These are phyloP conservation scores for Cairneyella variabilis DNA, from an alignment of 495 filamentous ascomycete genomes.

Conservation along the genomic window DNA sequence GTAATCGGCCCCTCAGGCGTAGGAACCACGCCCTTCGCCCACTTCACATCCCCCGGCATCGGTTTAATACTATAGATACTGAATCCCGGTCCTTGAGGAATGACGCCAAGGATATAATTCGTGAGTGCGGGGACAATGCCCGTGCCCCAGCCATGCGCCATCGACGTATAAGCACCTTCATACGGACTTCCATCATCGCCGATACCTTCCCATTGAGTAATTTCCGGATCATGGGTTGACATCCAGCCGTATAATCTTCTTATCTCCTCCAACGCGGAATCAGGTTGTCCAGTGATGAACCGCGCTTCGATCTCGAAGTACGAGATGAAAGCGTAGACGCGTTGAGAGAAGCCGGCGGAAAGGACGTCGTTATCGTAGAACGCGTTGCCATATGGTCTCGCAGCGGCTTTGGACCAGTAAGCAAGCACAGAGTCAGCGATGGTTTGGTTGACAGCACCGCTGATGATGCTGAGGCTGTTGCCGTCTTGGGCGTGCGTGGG, in stretches of 20 bases:
- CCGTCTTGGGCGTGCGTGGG: slow-evolving; percentile 43
- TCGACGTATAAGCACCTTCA: slow-evolving; percentile 34
- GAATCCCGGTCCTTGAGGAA: slow-evolving; percentile 37
- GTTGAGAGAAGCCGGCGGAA: slow-evolving; percentile 30
- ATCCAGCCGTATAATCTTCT: slow-evolving; percentile 43
- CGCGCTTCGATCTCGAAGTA: slow-evolving; percentile 45
- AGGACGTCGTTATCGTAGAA: slow-evolving; percentile 42
- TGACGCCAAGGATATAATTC: slow-evolving; percentile 39
- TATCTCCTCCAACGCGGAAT: slow-evolving; percentile 37
- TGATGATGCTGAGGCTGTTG: slow-evolving; percentile 39
- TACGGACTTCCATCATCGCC: slow-evolving; percentile 34
- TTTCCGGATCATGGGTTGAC: slow-evolving; percentile 37
- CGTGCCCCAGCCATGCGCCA: slow-evolving; percentile 40
- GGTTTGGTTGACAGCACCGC: slow-evolving; percentile 31
- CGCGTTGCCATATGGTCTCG: slow-evolving; percentile 38
- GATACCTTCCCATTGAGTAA: slow-evolving; percentile 43
- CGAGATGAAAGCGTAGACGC: slow-evolving; percentile 48
- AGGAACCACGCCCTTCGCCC: slow-evolving; percentile 38
- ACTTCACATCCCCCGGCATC: slow-evolving; percentile 29
- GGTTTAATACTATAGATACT: slow-evolving; percentile 33
- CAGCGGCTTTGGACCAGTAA: slow-evolving; percentile 31
- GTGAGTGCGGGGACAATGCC: slow-evolving; percentile 35
- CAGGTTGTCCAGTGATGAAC: slow-evolving; percentile 31
- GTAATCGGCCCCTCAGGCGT: slow-evolving; percentile 33
- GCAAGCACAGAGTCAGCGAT: slow-evolving; percentile 28